Percentiles rank a stretch among this genome's conserved stretches.
Evolutionary conservation across 139 green algal species (phyloP).

Genomic region (Chlamydomonas urium): DNA sequence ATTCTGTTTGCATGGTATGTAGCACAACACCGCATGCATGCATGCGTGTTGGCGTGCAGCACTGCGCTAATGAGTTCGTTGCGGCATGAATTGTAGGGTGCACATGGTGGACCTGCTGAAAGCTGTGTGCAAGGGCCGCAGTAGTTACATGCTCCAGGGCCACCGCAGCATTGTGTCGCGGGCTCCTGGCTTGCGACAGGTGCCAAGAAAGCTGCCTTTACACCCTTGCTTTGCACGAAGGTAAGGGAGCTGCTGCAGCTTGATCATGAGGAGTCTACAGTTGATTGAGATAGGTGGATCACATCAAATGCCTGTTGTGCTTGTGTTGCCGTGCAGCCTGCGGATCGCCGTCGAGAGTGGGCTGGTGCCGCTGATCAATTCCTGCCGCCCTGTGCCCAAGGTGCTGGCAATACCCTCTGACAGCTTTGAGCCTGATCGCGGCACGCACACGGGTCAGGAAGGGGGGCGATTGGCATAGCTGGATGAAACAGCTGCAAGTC

Average conservation of each 20-base stretch:
- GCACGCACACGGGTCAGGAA: too few species aligned
- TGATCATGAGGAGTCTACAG: neutral
- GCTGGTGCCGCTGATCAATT: neutral
- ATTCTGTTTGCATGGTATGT: neutral
- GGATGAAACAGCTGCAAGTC: too few species aligned
- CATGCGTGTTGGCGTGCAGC: neutral
- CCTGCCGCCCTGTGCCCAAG: neutral
- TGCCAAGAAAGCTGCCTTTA: neutral
- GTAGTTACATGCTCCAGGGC: neutral
- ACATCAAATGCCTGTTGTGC: neutral
- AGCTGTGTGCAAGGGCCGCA: neutral
- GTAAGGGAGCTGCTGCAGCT: too few species aligned
- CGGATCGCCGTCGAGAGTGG: neutral
- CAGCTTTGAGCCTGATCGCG: too few species aligned
- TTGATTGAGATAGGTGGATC: neutral
- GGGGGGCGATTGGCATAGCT: too few species aligned
- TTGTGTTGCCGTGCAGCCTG: neutral
- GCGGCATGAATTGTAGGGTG: neutral
- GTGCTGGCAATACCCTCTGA: neutral
- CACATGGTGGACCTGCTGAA: conserved; percentile 4
- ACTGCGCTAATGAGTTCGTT: neutral
- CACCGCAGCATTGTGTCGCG: neutral
- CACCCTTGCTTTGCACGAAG: conserved; percentile 6
- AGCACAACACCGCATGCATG: neutral
- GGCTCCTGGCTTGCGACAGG: neutral